A percentile compares a stretch with the other conserved stretches of the same genome.
Conservation (phyloP, 2,329 filamentous ascomycete species). For the Fusarium sp. region DNA sequence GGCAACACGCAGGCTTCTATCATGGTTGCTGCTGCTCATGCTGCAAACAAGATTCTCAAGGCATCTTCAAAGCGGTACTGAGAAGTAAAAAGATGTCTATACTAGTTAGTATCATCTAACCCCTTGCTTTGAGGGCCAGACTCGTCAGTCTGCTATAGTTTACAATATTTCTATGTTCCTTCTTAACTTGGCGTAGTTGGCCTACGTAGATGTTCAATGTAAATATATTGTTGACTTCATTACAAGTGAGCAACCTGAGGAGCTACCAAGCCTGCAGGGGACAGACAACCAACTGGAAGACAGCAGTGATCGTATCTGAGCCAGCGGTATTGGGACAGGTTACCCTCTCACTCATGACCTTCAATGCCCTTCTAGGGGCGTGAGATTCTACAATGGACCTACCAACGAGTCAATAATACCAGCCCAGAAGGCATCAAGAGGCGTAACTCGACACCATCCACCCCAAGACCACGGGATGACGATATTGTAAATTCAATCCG, state of each 20-base stretch:
- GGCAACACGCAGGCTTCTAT: conserved; percentile 41
- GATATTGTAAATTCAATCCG: background rate
- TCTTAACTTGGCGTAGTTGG: background rate
- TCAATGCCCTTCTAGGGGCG: background rate
- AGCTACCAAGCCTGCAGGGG: background rate
- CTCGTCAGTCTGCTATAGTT: background rate
- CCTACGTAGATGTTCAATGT: background rate
- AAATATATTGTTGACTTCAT: background rate
- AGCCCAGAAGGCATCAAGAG: background rate
- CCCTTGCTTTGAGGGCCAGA: background rate
- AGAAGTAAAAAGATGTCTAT: background rate
- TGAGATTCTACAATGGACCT: background rate
- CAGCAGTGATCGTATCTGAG: background rate
- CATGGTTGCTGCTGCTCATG: conserved; percentile 42
- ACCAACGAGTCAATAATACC: background rate
- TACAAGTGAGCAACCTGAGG: background rate
- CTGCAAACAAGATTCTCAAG: conserved; percentile 36
- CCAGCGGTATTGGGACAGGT: background rate
- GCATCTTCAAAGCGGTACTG: background rate
- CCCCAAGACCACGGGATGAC: background rate
- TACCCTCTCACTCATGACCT: background rate
- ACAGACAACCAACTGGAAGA: background rate
- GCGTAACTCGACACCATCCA: background rate
- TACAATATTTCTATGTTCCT: background rate
- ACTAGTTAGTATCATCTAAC: background rate